Base-by-base conservation (phyloP, 2,329 filamentous ascomycete genomes). In the Tolypocladium nubicola region DNA sequence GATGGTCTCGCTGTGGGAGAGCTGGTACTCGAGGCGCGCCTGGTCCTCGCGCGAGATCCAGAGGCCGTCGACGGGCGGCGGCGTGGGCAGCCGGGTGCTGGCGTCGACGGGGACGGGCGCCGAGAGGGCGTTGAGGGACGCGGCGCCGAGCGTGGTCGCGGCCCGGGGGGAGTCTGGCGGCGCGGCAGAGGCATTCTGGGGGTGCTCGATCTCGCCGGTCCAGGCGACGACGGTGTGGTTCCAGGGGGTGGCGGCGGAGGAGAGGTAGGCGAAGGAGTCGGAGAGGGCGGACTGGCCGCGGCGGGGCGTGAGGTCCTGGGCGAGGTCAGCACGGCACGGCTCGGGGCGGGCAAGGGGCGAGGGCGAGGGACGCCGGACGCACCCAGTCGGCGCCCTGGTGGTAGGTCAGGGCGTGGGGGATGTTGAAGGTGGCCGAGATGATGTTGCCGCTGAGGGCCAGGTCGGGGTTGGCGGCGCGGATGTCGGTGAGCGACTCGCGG, bases 221-320 rank as follows among this genome's bases (percentile, higher is more conserved):
- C 93, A 97, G 52, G 90, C 92, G 56, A 97, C 89, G 7, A 97
- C 82, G 1, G 87, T 94, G 74, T 97, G 93, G 65, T 91, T 90
- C 92, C 92, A 97, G 23, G 87, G 85, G 2, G 87, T 86, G 49
- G 88, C 81, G 57, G 87, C 79, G n/a, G 91, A 95, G 4, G 91
- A 89, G 50, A 97, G 84, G 72, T 95, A 87, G 57, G 87, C 83
- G 67, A 97, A 91, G 11, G 91, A 92, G 71, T 97, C 91, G 73
- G 95, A 95, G 39, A 97, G 81, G 19, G 93, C 91, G 14, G 93
- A 97, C 58, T 92, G 93, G 57, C 93, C 93, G 60, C 88, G 87
- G 33, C 92, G 88, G 60, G 85, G 78, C 64, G 83, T 84, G 57
- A 97, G 76, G 68, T 89, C 84, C 89, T 93, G 61, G 30, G 23